Evolutionary conservation across 2,329 filamentous ascomycete genomes (phyloP), one percentile per base, ranked within the genome.

Genomic region (Verticillium nonalfalfae): DNA sequence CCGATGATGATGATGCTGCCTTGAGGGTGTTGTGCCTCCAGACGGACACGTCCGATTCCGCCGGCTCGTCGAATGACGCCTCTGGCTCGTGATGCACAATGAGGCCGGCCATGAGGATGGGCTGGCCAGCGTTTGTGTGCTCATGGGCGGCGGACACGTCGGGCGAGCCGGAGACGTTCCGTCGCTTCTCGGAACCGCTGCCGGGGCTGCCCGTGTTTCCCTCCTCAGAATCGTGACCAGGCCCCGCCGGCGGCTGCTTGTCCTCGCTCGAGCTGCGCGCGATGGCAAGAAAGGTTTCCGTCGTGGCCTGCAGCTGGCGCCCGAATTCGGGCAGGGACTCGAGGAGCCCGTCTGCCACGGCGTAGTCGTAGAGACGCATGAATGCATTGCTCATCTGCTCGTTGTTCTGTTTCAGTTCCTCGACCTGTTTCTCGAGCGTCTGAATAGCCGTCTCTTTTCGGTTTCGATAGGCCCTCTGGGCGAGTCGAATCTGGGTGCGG

Each of bases 371-470:
- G 31, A 94, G 82, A 36, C 78, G 80, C 66, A 86, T 77, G 67
- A 96, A 93, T 0, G 86, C 83, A 59, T 81, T 85, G 74, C 85
- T 88, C 87, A 96, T 91, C 67, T 89, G 84, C 61, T 90, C 83
- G 63, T 93, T 89, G 26, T 83, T 85, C 14, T 81, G 80, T 62
- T 88, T 84, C n/a, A 96, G 82, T 31, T 85, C 81, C 60, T 86
- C 78, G 33, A 94, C 90, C 63, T 88, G 83, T 60, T 85, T 82
- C 70, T 92, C 88, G 11, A 96, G 80, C 1, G 85, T 85, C 34
- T 85, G 83, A 61, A 96, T 94, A 5, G 90, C 90, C 26, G 84
- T 88, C 70, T 96, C 93, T 74, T 96, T 96, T 59, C 93, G 87
- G 69, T 90, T 86, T 15, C 93, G 86, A 70, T 96, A 96, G 1